Evolutionary conservation across 2,329 filamentous ascomycete species (phyloP).

Genomic region (Fusarium foetens): DNA sequence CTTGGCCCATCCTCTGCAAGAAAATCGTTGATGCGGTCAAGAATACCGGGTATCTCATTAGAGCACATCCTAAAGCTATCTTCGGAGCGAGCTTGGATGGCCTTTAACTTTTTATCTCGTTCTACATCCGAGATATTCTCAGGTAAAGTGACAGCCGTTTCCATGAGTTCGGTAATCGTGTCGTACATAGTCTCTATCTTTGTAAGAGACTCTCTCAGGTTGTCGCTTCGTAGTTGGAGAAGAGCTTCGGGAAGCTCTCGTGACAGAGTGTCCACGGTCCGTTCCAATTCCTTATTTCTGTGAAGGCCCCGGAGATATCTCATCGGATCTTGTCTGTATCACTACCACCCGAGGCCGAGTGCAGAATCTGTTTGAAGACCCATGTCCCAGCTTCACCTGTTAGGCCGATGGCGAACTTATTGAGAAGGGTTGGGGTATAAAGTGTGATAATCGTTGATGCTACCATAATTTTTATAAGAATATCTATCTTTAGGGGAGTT

Average conservation of each 20-base stretch:
- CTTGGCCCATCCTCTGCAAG: not conserved
- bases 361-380: not conserved
- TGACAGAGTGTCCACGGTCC: not conserved
- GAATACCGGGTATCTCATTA: not conserved
- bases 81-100: not conserved
- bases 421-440: not conserved
- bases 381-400: not conserved
- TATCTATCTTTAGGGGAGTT: accelerated
- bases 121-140: not conserved
- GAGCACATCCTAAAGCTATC: not conserved
- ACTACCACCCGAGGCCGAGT: not conserved
- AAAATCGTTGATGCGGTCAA: not conserved
- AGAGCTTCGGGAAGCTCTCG: not conserved
- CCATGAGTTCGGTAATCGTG: not conserved
- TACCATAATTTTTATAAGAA: not conserved
- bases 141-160: not conserved
- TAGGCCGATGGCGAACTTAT: not conserved
- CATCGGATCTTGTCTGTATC: not conserved
- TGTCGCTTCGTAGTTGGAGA: not conserved
- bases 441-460: not conserved
- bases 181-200: not conserved
- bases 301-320: not conserved
- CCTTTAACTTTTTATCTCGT: not conserved
- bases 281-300: not conserved
- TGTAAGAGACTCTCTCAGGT: not conserved